Conservation (phyloP, 352 stramenopile genomes). For the Globisporangium cylindrosporum region DNA sequence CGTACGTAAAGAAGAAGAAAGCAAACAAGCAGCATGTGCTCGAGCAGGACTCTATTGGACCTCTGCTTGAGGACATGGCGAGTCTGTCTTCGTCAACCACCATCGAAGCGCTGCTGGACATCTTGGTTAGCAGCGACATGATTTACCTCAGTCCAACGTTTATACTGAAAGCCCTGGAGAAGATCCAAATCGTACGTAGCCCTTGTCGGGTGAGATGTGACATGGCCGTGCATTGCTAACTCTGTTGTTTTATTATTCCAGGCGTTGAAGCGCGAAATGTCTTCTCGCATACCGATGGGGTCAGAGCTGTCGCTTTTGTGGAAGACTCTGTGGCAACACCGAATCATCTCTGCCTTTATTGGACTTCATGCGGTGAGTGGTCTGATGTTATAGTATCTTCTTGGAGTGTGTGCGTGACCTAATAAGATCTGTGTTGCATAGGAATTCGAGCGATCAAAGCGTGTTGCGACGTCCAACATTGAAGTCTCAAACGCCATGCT, state of each 20-base stretch:
- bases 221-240: background rate
- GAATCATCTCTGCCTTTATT: slow-evolving; percentile 59
- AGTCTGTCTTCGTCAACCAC: slow-evolving; percentile 59
- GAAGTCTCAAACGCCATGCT: slow-evolving; percentile 18
- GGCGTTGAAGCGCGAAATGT: slow-evolving; percentile 54
- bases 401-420: background rate
- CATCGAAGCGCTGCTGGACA: slow-evolving; percentile 70
- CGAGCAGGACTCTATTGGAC: slow-evolving; percentile 47
- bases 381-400: background rate
- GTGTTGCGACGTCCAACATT: slow-evolving; percentile 15
- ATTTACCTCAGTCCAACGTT: slow-evolving; percentile 48
- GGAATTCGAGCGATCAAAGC: slow-evolving; percentile 26
- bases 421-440: slow-evolving; percentile 4
- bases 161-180: slow-evolving; percentile 57
- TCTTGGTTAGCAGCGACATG: slow-evolving; percentile 66
- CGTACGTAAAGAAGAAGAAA: slow-evolving; percentile 69
- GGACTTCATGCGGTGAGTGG: slow-evolving; percentile 52
- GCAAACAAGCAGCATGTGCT: slow-evolving; percentile 32
- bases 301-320: slow-evolving; percentile 59
- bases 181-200: slow-evolving; percentile 51
- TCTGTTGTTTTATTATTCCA: slow-evolving; percentile 15
- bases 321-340: slow-evolving; percentile 66
- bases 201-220: background rate
- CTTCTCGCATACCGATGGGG: slow-evolving; percentile 53
- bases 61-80: slow-evolving; percentile 65